Evolutionary conservation across 2,329 filamentous ascomycete genomes (phyloP).

Genomic region (Epichloe scottii): DNA sequence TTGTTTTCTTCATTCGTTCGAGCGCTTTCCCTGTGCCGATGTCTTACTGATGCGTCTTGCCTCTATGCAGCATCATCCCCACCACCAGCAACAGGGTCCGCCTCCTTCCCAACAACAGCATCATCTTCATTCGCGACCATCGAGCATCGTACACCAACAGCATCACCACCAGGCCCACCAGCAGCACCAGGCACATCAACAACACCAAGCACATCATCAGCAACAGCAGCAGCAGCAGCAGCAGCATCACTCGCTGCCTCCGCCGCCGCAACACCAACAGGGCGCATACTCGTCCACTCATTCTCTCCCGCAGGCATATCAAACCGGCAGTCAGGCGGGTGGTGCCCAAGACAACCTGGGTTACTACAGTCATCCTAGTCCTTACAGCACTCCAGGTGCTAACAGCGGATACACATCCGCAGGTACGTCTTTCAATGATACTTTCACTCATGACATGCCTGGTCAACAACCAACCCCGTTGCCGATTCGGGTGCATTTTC

Average conservation of each 20-base stretch:
- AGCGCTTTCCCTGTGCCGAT: slow-evolving; percentile 24
- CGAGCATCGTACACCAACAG: slow-evolving; percentile 62
- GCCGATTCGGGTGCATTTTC: not conserved
- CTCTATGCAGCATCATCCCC: slow-evolving; percentile 64
- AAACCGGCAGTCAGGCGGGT: slow-evolving; percentile 48
- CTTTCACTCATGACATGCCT: not conserved
- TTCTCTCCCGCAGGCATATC: slow-evolving; percentile 54
- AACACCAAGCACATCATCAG: slow-evolving; percentile 52
- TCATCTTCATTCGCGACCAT: slow-evolving; percentile 58
- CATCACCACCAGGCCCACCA: slow-evolving; percentile 15
- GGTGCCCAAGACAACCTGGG: slow-evolving; percentile 53
- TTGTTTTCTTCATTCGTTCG: slow-evolving; percentile 25
- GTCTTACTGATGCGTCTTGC: slow-evolving; percentile 45
- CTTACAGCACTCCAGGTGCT: slow-evolving; percentile 72
- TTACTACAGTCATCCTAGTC: slow-evolving; percentile 68
- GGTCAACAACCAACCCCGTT: too few species aligned
- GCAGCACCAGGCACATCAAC: slow-evolving; percentile 49
- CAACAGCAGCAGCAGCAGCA: slow-evolving; percentile 31
- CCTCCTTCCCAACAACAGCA: slow-evolving; percentile 43
- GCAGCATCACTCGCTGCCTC: slow-evolving; percentile 5
- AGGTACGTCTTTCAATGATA: slow-evolving; percentile 43
- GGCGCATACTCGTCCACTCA: slow-evolving; percentile 57
- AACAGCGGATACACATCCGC: slow-evolving; percentile 77
- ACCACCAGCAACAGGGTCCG: slow-evolving; percentile 62
- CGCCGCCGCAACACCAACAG: slow-evolving; percentile 43